phyloP scores from a whole-genome alignment of 2,329 filamentous ascomycete species.

The Sporothrix brasiliensis region DNA sequence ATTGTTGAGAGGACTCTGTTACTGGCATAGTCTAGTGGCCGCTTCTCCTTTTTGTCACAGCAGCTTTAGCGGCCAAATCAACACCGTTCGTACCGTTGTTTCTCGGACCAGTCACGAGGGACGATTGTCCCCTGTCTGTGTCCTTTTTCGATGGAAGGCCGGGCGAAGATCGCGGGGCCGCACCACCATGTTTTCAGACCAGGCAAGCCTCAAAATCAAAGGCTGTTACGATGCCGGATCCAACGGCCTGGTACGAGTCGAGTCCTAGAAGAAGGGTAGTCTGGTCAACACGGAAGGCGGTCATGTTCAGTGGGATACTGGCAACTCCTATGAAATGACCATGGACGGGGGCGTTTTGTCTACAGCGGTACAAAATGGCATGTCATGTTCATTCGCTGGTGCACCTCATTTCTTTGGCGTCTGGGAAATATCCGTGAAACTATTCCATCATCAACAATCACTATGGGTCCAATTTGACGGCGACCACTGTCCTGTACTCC shows the following conservation, averaged over 20 bases:
- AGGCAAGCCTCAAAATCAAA: not conserved
- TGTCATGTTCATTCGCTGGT: slow-evolving; percentile 2
- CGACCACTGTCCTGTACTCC: not conserved
- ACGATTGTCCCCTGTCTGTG: not conserved
- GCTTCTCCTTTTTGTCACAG: not conserved
- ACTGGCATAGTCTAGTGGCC: not conserved
- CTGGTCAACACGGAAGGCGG: not conserved
- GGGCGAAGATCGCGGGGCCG: not conserved
- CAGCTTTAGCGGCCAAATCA: not conserved
- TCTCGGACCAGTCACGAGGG: not conserved
- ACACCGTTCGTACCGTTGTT: not conserved
- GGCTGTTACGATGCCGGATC: no score
- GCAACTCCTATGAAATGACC: not conserved
- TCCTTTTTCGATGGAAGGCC: not conserved
- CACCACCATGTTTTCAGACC: no score
- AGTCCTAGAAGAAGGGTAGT: not conserved
- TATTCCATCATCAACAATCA: slow-evolving; percentile 30
- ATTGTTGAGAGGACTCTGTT: not conserved
- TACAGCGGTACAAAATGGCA: not conserved
- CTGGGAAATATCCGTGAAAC: slow-evolving; percentile 34
- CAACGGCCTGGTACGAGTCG: not conserved
- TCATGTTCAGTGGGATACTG: slow-evolving; percentile 23
- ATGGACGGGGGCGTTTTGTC: not conserved
- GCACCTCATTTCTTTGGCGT: slow-evolving; percentile 29
- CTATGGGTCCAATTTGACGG: slow-evolving; percentile 12